Evolutionary conservation across 1,139 yeast species (phyloP), one percentile per base, ranked within the genome.

Genomic region (Saccharomyces pastorianus): DNA sequence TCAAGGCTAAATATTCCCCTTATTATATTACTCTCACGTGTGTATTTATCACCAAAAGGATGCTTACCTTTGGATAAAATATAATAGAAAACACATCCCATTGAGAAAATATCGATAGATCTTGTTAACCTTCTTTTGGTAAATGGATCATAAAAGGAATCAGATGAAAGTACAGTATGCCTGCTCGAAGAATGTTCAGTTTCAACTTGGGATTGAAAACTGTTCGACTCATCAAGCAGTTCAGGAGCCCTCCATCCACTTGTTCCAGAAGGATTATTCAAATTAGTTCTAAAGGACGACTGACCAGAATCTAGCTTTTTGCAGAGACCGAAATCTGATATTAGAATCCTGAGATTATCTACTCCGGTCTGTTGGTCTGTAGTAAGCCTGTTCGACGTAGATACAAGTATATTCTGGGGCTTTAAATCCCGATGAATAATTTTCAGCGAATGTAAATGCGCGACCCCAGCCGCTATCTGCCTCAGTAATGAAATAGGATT

Each of bases 171-270:
- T 11, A 46, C 47, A 6, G 23, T 26, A n/a, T 48, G 46, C 11
- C 46, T 48, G 3, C 51, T 48, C 13, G 55, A 58, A 9, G 48
- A 47, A 13, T 52, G 52, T n/a, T 58, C 58, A 4, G 54, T 55
- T 47, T 49, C 55, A 25, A 56, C 47, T 31, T 56, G 54, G 2
- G 56, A 54, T 27, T 58, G 58, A 9, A 57, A 38, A 6, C 56
- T 28, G 57, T 56, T 46, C 61, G 65, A 73, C 31, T 73, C 81
- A 44, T 81, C 73, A 47, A 88, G 72, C 41, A 93, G 74, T 67
- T 93, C 99, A 0, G 99, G 99, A 0, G 99, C 98, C 62, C 98
- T 80, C 99, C 99, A 93, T 1, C 99, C 99, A 6, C 93, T 82
- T 0, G 99, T 93, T 2, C 99, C 99, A 0, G 97, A 96, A 9